These are phyloP conservation scores for Coemansia sp. DNA, from an alignment of 371 early-diverging fungal genomes.

Conservation along the genomic window DNA sequence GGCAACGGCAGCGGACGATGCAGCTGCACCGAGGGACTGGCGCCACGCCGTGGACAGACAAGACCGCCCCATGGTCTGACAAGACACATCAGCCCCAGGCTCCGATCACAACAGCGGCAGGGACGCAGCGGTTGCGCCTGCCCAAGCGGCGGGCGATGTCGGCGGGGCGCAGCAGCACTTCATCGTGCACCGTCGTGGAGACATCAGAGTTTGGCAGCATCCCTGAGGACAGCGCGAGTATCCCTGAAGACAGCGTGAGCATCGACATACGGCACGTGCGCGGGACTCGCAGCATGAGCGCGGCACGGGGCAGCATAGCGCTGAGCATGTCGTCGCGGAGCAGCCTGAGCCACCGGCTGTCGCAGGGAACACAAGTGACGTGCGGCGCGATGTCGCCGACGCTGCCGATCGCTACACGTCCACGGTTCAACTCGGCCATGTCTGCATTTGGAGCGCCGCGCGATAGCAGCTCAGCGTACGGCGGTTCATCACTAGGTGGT, in stretches of 20 bases:
- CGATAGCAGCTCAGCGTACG: no score
- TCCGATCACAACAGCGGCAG: neutral
- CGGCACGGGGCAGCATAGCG: constrained; percentile 29
- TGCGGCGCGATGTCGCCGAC: constrained; percentile 23
- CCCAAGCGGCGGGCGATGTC: constrained; percentile 44
- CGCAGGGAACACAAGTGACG: constrained; percentile 24
- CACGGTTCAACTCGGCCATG: constrained; percentile 39
- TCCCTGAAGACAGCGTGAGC: constrained; percentile 1
- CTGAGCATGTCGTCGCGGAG: constrained; percentile 28
- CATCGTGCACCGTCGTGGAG: constrained; percentile 21
- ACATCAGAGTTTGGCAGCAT: constrained; percentile 17
- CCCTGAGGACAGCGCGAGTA: neutral
- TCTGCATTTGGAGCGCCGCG: constrained; percentile 15
- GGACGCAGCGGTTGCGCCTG: constrained; percentile 34
- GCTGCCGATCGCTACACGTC: constrained; percentile 37
- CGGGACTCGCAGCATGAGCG: constrained; percentile 43
- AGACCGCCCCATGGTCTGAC: constrained; percentile 4
- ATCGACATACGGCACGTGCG: constrained; percentile 12
- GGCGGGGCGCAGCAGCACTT: constrained; percentile 31
- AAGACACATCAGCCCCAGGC: constrained; percentile 4
- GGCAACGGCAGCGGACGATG: constrained; percentile 19
- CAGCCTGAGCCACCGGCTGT: constrained; percentile 32
- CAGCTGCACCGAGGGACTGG: constrained; percentile 14
- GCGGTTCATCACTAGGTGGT: no score
- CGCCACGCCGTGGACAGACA: neutral